Evolutionary conservation across 305 asterid species (phyloP).

Genomic region (Solanum hybrid): DNA sequence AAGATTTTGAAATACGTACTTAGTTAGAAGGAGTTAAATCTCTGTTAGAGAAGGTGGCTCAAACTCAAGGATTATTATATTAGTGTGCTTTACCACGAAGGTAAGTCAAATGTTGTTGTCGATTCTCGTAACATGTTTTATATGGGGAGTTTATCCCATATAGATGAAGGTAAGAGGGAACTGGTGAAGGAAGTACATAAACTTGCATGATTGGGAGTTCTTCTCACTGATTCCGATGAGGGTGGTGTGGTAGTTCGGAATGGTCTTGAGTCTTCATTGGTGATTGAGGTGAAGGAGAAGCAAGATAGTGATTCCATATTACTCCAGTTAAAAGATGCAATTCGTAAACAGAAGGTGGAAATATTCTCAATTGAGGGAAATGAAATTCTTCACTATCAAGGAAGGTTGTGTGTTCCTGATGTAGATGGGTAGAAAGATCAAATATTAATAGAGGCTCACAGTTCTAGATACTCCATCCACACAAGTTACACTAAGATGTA

Average conservation of each 20-base stretch:
- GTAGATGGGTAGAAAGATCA: background rate
- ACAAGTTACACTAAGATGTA: background rate
- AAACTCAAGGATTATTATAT: background rate
- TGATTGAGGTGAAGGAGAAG: background rate
- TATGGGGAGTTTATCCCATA: background rate
- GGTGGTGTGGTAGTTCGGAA: background rate
- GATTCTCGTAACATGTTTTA: background rate
- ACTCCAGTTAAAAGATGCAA: background rate
- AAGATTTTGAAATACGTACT: background rate
- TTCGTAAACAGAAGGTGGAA: background rate
- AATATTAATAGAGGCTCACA: background rate
- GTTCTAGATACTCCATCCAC: background rate
- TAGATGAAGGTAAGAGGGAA: no score
- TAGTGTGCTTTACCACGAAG: background rate
- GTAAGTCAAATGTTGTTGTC: background rate
- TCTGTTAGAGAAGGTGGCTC: background rate
- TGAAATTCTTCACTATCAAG: background rate
- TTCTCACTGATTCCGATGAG: background rate
- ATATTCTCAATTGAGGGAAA: background rate
- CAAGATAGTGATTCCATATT: background rate
- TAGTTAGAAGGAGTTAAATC: no score
- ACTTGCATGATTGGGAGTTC: background rate
- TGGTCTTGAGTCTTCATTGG: background rate
- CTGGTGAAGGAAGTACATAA: background rate
- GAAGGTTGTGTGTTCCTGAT: background rate